Percentiles rank a stretch among this genome's conserved stretches.
Conservation (phyloP, 2,329 filamentous ascomycete species). For the Cercospora berteroae region DNA sequence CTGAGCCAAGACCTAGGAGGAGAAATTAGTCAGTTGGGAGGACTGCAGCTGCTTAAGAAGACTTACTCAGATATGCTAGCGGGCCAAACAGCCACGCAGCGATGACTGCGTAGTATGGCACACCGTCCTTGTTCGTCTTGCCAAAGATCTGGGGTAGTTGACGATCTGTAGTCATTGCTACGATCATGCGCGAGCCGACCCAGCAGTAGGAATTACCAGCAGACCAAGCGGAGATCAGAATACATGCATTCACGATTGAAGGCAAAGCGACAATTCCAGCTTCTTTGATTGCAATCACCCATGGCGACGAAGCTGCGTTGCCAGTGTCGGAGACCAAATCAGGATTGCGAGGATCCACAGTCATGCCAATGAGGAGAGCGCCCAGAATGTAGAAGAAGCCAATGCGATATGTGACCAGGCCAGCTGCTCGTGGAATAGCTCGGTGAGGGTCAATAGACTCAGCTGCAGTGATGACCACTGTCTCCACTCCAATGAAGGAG, state of each 20-base stretch:
- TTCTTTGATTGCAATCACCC: slow-evolving; percentile 67
- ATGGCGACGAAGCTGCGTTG: slow-evolving; percentile 48
- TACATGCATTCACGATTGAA: slow-evolving; percentile 68
- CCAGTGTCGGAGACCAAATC: slow-evolving; percentile 50
- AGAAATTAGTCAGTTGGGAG: not conserved
- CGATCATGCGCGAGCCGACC: slow-evolving; percentile 65
- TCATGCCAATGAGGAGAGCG: slow-evolving; percentile 58
- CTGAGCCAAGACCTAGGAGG: slow-evolving; percentile 17
- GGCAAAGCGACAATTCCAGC: slow-evolving; percentile 66
- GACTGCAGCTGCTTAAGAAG: not conserved
- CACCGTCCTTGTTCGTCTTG: slow-evolving; percentile 62
- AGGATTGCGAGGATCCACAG: slow-evolving; percentile 56
- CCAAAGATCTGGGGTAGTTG: slow-evolving; percentile 54
- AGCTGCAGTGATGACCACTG: slow-evolving; percentile 54
- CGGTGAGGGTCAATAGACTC: slow-evolving; percentile 53
- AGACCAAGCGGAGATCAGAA: slow-evolving; percentile 60
- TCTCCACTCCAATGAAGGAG: slow-evolving; percentile 54
- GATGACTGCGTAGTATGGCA: slow-evolving; percentile 70
- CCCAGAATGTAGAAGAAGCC: slow-evolving; percentile 57
- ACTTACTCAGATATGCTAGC: slow-evolving; percentile 43
- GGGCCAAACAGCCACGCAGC: slow-evolving; percentile 46
- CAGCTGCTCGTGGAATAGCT: slow-evolving; percentile 53
- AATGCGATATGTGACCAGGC: slow-evolving; percentile 41
- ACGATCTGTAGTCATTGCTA: slow-evolving; percentile 63
- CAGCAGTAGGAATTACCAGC: slow-evolving; percentile 67